Evolutionary conservation across 306 rosid genomes (phyloP).

Genomic region (Castanospermum australe): DNA sequence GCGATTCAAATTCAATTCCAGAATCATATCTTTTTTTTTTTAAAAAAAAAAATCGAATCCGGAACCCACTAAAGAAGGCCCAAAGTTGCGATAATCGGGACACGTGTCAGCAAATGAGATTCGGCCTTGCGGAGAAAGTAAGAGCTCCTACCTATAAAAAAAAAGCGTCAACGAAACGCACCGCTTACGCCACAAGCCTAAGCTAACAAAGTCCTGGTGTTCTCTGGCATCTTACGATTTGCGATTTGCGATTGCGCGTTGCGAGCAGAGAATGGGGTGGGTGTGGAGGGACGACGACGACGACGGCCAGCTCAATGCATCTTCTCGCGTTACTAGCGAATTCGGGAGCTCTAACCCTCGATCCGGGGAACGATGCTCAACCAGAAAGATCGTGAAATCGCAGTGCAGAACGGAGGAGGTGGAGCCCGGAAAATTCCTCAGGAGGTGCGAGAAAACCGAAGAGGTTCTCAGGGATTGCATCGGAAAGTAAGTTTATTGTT

Average conservation of each 20-base stretch:
- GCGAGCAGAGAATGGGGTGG: slow-evolving; percentile 70
- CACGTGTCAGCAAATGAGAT: no score
- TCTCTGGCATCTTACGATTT: no score
- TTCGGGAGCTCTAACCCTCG: background rate
- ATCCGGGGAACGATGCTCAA: slow-evolving; percentile 46
- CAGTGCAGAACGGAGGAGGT: slow-evolving; percentile 86
- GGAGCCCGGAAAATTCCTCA: slow-evolving; percentile 73
- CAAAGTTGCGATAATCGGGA: no score
- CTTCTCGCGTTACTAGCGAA: slow-evolving; percentile 4
- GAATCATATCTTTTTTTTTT: no score
- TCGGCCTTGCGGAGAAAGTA: background rate
- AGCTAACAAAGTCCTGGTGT: no score
- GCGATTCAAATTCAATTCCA: no score
- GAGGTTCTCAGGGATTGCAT: slow-evolving; percentile 68
- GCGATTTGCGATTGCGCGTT: no score
- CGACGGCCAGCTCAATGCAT: background rate
- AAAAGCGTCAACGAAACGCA: background rate
- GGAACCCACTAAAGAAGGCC: no score
- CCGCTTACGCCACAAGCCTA: background rate
- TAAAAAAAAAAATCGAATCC: no score
- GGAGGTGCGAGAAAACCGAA: slow-evolving; percentile 85
- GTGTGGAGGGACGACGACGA: slow-evolving; percentile 58
- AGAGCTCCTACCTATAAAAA: background rate
- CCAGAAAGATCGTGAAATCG: slow-evolving; percentile 57
- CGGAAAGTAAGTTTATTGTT: slow-evolving; percentile 48